phyloP scores from a whole-genome alignment of 768 basidiomycete genomes.

The Saitozyma podzolica region DNA sequence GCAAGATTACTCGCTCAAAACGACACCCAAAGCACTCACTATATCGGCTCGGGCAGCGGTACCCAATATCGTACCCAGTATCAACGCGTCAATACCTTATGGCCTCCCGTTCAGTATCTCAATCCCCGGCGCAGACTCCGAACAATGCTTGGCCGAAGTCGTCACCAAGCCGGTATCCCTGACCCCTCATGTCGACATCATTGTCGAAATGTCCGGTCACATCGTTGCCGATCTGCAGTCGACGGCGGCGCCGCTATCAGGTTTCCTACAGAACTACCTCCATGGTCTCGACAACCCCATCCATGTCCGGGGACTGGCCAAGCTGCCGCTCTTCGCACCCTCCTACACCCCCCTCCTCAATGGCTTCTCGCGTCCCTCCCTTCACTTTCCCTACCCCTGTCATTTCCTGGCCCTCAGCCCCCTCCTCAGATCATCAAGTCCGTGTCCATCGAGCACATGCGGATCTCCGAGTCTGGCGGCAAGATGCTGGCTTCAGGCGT shows the following conservation, averaged over 20 bases:
- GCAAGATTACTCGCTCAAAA: conserved; percentile 34
- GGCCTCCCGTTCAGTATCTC: conserved; percentile 44
- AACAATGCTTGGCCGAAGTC: conserved; percentile 45
- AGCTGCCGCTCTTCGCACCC: conserved; percentile 25
- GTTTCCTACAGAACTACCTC: conserved; percentile 45
- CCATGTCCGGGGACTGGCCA: conserved; percentile 33
- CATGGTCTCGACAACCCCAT: conserved; percentile 46
- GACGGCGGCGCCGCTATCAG: conserved; percentile 32
- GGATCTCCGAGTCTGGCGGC: conserved; percentile 40
- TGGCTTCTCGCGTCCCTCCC: conserved; percentile 41
- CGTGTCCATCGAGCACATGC: conserved; percentile 50
- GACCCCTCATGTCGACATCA: conserved; percentile 10
- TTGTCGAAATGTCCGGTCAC: conserved; percentile 29
- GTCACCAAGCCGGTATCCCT: conserved; percentile 36
- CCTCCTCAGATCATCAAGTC: conserved; percentile 44
- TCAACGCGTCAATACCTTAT: conserved; percentile 37
- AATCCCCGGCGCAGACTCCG: conserved; percentile 2
- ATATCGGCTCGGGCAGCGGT: conserved; percentile 37
- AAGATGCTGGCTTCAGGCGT: conserved; percentile 46
- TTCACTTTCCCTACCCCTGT: conserved; percentile 27
- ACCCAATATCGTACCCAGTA: conserved; percentile 31
- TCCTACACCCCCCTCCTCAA: conserved; percentile 23
- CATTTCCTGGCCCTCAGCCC: conserved; percentile 46
- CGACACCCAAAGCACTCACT: conserved; percentile 15
- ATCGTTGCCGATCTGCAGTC: conserved; percentile 25